Conservation (phyloP, 495 filamentous ascomycete species). For the Sabuloglossum arenarium region DNA sequence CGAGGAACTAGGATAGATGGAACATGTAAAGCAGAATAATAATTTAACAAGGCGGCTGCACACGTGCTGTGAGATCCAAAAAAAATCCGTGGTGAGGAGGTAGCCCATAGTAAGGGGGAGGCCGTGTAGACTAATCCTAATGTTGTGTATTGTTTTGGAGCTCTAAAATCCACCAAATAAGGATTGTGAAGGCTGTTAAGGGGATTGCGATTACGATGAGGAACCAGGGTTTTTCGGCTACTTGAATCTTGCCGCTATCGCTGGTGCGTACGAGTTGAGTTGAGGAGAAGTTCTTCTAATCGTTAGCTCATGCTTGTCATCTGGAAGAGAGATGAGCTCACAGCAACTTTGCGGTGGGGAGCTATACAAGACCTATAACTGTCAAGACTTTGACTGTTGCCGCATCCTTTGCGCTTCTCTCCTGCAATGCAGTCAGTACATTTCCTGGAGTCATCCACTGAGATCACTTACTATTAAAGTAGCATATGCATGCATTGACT, state of each 20-base stretch:
- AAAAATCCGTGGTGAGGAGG: too few species aligned
- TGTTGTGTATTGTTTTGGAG: too few species aligned
- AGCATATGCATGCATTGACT: neutral
- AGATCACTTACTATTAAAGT: too few species aligned
- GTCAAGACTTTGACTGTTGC: conserved; percentile 20
- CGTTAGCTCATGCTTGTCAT: neutral
- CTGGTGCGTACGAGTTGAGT: neutral
- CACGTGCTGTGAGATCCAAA: too few species aligned
- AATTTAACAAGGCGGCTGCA: too few species aligned
- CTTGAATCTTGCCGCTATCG: neutral
- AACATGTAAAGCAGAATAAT: too few species aligned
- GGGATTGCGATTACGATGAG: neutral
- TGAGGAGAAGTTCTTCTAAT: neutral
- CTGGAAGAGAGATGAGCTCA: conserved; percentile 6
- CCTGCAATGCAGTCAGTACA: too few species aligned
- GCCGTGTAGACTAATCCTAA: too few species aligned
- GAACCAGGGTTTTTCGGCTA: neutral
- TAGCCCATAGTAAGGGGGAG: too few species aligned
- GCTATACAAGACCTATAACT: conserved; percentile 17
- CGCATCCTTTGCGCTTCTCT: conserved; percentile 16
- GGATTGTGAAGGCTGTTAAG: neutral
- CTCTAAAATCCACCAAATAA: too few species aligned
- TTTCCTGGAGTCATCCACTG: too few species aligned
- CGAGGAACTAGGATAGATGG: too few species aligned
- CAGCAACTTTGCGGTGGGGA: conserved; percentile 18